Evolutionary conservation across 139 green algal species (phyloP).

Genomic region (Tetraselmis chui): DNA sequence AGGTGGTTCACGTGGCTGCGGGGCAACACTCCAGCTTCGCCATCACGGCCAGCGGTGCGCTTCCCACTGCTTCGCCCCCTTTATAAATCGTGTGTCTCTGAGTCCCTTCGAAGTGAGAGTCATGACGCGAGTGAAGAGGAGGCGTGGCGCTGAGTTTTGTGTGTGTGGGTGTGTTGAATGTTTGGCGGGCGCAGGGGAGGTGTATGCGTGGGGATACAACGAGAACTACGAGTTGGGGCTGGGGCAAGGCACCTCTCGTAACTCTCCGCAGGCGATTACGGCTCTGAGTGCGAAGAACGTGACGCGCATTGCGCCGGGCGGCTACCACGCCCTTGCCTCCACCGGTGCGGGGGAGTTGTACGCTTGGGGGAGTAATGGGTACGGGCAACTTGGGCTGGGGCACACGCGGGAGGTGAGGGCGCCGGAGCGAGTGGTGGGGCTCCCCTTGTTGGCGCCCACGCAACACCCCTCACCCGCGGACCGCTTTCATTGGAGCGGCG

Average conservation of each 20-base stretch:
- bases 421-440: not conserved
- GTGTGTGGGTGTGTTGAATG: too few species aligned
- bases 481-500: not conserved
- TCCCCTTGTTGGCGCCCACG: not conserved
- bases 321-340: constrained; percentile 1
- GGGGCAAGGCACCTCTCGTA: constrained; percentile 23
- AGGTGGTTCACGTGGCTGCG: constrained; percentile 4
- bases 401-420: not conserved
- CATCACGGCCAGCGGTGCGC: not conserved
- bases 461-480: not conserved
- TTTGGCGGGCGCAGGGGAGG: not conserved
- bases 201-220: constrained; percentile 31
- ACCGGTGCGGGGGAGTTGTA: constrained; percentile 1
- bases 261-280: constrained; percentile 18
- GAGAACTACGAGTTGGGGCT: constrained; percentile 27
- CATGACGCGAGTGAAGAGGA: too few species aligned
- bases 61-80: not conserved
- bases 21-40: constrained; percentile 10
- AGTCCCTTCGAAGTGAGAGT: too few species aligned
- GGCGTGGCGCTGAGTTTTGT: too few species aligned
- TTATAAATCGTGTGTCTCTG: too few species aligned
- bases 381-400: constrained; percentile 24
- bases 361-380: constrained; percentile 21
- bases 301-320: not conserved
- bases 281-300: not conserved